phyloP scores from a whole-genome alignment of 768 basidiomycete genomes.

The Suillus lakei region DNA sequence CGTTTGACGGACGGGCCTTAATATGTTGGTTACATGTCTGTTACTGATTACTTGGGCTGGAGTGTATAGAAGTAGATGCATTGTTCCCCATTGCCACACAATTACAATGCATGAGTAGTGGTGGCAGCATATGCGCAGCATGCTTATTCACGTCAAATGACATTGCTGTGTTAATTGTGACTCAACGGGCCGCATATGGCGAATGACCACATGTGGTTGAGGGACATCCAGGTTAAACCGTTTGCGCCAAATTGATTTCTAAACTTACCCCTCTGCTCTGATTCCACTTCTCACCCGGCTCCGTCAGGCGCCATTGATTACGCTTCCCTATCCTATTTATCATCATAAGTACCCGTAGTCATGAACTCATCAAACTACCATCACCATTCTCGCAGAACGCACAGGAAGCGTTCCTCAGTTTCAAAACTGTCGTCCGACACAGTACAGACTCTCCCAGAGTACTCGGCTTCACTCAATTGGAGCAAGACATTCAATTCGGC shows the following conservation, averaged over 20 bases:
- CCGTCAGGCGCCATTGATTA: slow-evolving; percentile 1
- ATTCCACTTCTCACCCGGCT: slow-evolving; percentile 10
- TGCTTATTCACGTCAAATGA: background rate
- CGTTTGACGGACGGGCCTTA: background rate
- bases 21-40: background rate
- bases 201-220: slow-evolving; percentile 6
- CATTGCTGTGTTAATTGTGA: slow-evolving; percentile 8
- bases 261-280: slow-evolving; percentile 5
- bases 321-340: slow-evolving; percentile 1
- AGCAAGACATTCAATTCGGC: slow-evolving; percentile 16
- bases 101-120: no score
- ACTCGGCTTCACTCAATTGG: slow-evolving; percentile 47
- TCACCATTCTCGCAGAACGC: slow-evolving; percentile 38
- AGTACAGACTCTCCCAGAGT: slow-evolving; percentile 62
- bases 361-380: slow-evolving; percentile 25
- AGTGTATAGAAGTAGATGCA: background rate
- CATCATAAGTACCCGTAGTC: slow-evolving; percentile 2
- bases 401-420: slow-evolving; percentile 62
- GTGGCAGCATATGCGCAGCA: no score
- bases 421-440: slow-evolving; percentile 70
- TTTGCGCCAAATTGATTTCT: slow-evolving; percentile 16
- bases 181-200: background rate
- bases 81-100: background rate
- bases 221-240: background rate
- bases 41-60: background rate